Conservation (phyloP, 306 rosid species). For the Begonia fuchsioides region DNA sequence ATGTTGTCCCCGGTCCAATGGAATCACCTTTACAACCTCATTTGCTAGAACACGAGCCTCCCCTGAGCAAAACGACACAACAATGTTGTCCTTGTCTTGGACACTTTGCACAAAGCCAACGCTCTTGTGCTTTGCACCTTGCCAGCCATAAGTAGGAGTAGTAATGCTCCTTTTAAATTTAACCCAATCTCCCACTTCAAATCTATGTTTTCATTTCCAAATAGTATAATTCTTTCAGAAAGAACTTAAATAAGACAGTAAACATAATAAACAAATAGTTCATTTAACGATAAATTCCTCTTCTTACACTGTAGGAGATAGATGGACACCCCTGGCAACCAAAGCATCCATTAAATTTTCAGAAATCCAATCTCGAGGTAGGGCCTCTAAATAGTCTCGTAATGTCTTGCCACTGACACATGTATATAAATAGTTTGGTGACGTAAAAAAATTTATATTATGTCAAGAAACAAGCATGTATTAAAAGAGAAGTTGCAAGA, state of each 20-base stretch:
- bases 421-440: background rate
- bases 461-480: too few relatives aligned
- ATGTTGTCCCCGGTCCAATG: slow-evolving; percentile 92
- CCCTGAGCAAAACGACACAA: slow-evolving; percentile 89
- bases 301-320: slow-evolving; percentile 66
- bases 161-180: slow-evolving; percentile 65
- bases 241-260: too few relatives aligned
- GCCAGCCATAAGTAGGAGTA: slow-evolving; percentile 87
- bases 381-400: slow-evolving; percentile 79
- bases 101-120: slow-evolving; percentile 93
- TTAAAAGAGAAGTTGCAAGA: too few relatives aligned
- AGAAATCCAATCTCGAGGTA: slow-evolving; percentile 90
- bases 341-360: slow-evolving; percentile 97
- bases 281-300: background rate
- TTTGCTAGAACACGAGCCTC: slow-evolving; percentile 54
- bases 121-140: slow-evolving; percentile 60
- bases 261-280: too few relatives aligned
- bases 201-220: slow-evolving; percentile 26
- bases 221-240: too few relatives aligned
- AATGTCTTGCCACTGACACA: slow-evolving; percentile 75
- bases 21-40: slow-evolving; percentile 88
- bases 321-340: slow-evolving; percentile 48
- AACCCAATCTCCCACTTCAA: slow-evolving; percentile 88
- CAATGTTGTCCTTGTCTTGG: slow-evolving; percentile 58
- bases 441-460: too few relatives aligned